Evolutionary conservation across 192 early-diverging fungal species (phyloP), one percentile per base, ranked within the genome.

Genomic region (Globomyces pollinis-pini): DNA sequence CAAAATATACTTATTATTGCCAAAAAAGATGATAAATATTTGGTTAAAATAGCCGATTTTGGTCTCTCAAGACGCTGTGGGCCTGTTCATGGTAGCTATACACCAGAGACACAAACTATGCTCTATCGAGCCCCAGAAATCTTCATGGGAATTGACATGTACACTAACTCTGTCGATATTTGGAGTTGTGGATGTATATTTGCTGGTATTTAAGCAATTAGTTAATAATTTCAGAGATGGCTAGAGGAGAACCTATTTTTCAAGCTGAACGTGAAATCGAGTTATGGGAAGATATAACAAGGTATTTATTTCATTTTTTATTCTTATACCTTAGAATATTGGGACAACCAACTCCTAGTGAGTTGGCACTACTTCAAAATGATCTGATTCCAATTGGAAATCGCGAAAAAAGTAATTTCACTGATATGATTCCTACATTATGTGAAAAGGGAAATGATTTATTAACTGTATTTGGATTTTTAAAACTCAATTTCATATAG

Each of bases 61-160:
- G 77, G 77, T 1, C 65, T 75, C 1, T 71, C 71, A 0, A 13
- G 31, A 1, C 8, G 31, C 38, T 28, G 21, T 3, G 26, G 16
- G 2, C 21, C 67, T 70, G n/a, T 70, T 72, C 33, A 72, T 67
- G 49, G 29, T 13, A 8, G 13, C 55, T 30, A 60, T 62, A 41
- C 45, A 38, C 33, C 26, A 61, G 38, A 63, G 42, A 57, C 55
- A 3, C 23, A 31, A 26, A 57, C 55, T 3, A 57, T 57, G 55
- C 38, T 57, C 5, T 79, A 70, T 50, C 78, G 77, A 54, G 57
- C 69, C 2, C 77, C 77, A 6, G 77, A 79, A 45, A 57, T 77
- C 21, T 61, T 78, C 16, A 38, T 74, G 11, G 71, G 67, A n/a
- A 64, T 44, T 13, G 60, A 62, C 5, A 52, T 38, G 2, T 79